phyloP scores from a whole-genome alignment of 441 rosid genomes.

The Mallotus repandus region DNA sequence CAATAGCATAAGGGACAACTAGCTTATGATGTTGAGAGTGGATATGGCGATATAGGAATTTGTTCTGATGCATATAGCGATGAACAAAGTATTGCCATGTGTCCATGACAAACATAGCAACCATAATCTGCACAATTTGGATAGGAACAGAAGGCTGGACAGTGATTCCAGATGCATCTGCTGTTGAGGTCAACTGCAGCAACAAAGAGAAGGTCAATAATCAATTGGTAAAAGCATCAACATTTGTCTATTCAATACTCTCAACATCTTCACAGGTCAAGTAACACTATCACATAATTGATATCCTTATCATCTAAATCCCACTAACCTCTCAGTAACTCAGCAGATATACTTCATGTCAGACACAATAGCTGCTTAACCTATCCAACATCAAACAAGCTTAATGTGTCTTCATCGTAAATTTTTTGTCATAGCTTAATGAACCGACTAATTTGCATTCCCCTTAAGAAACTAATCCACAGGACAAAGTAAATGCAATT shows the following conservation, averaged over 20 bases:
- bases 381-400: conserved; percentile 1
- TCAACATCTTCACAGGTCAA: neutral
- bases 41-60: conserved; percentile 59
- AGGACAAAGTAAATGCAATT: neutral
- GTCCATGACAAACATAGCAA: conserved; percentile 72
- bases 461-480: neutral
- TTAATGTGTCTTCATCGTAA: neutral
- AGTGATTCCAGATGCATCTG: conserved; percentile 42
- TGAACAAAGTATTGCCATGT: conserved; percentile 79
- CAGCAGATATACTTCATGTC: neutral
- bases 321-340: neutral
- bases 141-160: conserved; percentile 57
- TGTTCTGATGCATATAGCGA: conserved; percentile 76
- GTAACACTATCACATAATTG: neutral
- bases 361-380: neutral
- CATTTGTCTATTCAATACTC: neutral
- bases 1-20: conserved; percentile 66
- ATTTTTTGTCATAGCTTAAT: neutral
- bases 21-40: conserved; percentile 76
- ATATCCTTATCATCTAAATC: conserved; percentile 8
- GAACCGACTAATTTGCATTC: conserved; percentile 1
- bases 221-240: neutral
- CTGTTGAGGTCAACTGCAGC: conserved; percentile 48
- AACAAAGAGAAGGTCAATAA: conserved; percentile 8
- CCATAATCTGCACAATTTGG: conserved; percentile 44